These are phyloP conservation scores for Calonectria ilicicola DNA, from an alignment of 2,329 filamentous ascomycete genomes.

Conservation along the genomic window DNA sequence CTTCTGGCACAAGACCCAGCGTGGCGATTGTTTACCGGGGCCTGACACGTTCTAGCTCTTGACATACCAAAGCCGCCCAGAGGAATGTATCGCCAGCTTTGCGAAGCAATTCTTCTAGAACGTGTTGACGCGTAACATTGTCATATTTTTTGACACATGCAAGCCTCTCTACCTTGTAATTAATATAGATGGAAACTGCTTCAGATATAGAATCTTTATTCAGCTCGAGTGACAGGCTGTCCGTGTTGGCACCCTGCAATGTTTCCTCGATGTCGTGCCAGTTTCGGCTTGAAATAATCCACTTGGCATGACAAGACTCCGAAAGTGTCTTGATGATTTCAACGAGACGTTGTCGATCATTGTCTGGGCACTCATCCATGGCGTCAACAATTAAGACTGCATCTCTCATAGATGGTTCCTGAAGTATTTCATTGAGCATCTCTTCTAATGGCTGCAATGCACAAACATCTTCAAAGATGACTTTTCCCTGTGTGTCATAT, in stretches of 20 bases:
- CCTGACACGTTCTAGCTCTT: slow-evolving; percentile 33
- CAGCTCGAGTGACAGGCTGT: slow-evolving; percentile 50
- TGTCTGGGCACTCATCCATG: not conserved
- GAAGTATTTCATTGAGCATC: not conserved
- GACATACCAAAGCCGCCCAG: slow-evolving; percentile 39
- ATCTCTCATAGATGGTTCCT: not conserved
- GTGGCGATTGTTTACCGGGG: not conserved
- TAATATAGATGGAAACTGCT: slow-evolving; percentile 51
- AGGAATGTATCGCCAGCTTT: slow-evolving; percentile 52
- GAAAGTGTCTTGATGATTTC: not conserved
- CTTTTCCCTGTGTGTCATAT: not conserved
- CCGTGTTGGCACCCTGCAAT: slow-evolving; percentile 24
- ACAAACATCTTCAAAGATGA: not conserved
- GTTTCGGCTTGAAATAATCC: slow-evolving; percentile 6
- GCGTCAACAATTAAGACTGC: slow-evolving; percentile 5
- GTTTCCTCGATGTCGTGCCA: slow-evolving; percentile 51
- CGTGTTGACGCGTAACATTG: not conserved
- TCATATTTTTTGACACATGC: not conserved
- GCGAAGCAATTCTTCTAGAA: slow-evolving; percentile 32
- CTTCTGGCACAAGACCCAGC: slow-evolving; percentile 45
- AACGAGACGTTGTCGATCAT: not conserved
- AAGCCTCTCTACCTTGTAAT: slow-evolving; percentile 17
- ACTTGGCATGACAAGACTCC: not conserved
- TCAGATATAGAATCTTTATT: slow-evolving; percentile 47
- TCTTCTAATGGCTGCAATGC: not conserved